phyloP scores from a whole-genome alignment of 2,329 filamentous ascomycete genomes.

The Arthrobotrys iridis region DNA sequence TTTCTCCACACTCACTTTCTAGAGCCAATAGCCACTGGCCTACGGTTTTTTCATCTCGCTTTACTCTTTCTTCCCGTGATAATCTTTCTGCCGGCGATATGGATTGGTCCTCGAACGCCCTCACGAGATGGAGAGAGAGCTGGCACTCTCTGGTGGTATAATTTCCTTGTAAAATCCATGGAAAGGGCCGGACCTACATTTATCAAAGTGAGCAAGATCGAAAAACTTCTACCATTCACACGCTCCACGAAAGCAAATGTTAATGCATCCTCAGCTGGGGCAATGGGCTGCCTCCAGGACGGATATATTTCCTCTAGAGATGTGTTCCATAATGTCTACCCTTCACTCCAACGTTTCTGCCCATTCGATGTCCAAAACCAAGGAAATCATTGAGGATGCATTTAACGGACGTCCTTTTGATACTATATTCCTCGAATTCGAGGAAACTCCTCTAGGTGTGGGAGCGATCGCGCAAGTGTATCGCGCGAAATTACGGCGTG shows the following conservation, averaged over 20 bases:
- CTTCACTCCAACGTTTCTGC: conserved; percentile 94
- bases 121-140: conserved; percentile 77
- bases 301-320: conserved; percentile 92
- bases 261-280: conserved; percentile 77
- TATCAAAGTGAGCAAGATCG: conserved; percentile 76
- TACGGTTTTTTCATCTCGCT: conserved; percentile 87
- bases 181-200: conserved; percentile 93
- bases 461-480: conserved; percentile 98
- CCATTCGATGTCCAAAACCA: conserved; percentile 83
- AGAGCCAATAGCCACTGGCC: conserved; percentile 85
- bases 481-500: conserved; percentile 87
- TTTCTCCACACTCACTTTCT: conserved; percentile 57
- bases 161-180: conserved; percentile 86
- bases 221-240: neutral
- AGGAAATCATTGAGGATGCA: conserved; percentile 79
- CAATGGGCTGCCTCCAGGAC: conserved; percentile 98
- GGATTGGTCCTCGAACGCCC: conserved; percentile 74
- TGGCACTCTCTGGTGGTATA: conserved; percentile 95
- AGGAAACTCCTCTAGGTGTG: conserved; percentile 87
- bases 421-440: conserved; percentile 95
- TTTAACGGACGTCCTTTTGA: conserved; percentile 83
- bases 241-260: too few relatives aligned
- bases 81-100: conserved; percentile 78
- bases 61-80: conserved; percentile 93
- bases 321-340: conserved; percentile 93